Evolutionary conservation across 192 early-diverging fungal species (phyloP), one percentile per base, ranked within the genome.

Genomic region (Coemansia sp.): DNA sequence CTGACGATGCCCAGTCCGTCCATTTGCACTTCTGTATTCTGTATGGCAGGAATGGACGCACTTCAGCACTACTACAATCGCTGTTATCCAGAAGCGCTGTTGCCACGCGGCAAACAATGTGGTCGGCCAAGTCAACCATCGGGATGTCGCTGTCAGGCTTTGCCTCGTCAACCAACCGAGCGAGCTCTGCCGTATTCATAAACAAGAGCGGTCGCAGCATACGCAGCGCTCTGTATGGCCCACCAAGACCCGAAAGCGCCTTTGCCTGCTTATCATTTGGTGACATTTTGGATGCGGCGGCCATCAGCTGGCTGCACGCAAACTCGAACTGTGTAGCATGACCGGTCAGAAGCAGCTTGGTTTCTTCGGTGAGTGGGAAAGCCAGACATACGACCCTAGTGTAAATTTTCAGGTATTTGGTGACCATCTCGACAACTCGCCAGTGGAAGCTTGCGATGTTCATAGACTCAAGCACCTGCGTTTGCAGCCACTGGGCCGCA

Each of bases 251-350:
- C 5, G 64, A 38, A 4, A 67, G 61, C 17, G 43, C 46, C 17
- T 34, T 17, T 40, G 53, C 50, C 9, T 20, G 34, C 20, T 15
- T 34, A 35, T 15, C 29, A 9, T 22, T 9, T 22, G 49, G 49
- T 8, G 23, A 9, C 33, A 63, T 11, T 19, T 15, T 52, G 20
- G 45, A 41, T 9, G 63, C 56, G 0, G 60, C 34, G 3, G 52
- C 36, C 0, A 69, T 45, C 19, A 77, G 10, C 54, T 77, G 75
- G 65, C 70, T 77, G 41, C 69, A 65, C 0, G 63, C 75, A 66
- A 77, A 77, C 66, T 77, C 75, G 38, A 77, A 65, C 58, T 67
- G 75, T 42, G 75, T 63, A 11, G 52, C 66, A 13, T 69, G 62
- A 14, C 45, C 75, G 10, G 66, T 71, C 35, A 72, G 45, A 6